Base-by-base conservation (phyloP, 306 rosid species). In the Ormosia semicastrata region DNA sequence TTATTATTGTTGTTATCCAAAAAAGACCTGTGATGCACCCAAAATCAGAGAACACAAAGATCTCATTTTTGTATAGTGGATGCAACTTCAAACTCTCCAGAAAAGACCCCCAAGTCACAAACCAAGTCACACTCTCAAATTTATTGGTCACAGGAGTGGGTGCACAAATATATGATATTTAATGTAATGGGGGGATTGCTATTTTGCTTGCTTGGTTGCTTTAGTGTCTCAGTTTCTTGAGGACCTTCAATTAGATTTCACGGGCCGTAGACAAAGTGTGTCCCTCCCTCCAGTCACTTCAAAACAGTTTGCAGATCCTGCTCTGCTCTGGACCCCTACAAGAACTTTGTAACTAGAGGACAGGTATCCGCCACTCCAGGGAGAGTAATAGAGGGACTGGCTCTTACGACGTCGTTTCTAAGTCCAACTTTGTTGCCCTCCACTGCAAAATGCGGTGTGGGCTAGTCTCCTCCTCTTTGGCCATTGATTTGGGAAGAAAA, bases 231-330 rank as follows among this genome's bases (percentile, higher is more conserved):
- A 15, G 83, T 81, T 62, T 62, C 4, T 9, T 54, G 50, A 79
- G 75, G 69, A 75, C 11, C 57, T 86, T 91, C 64, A 83, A 77
- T 84, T 76, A 77, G 87, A 86, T 82, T 86, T 89, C 76, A 74
- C 88, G 82, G 85, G 90, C 81, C 82, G 68, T 87, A 64, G 83
- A 87, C 93, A 87, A 83, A 80, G 83, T 37, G 41, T 86, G 89
- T 80, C 87, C 89, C 90, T 83, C 75, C 82, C 82, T 89, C 80
- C 68, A 66, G 94, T 93, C 95, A 88, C 92, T 91, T 91, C 95
- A 83, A 75, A 80, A 87, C 87, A 86, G 88, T 75, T 66, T 70
- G 77, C 88, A 86, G 89, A 81, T 75, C 80, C 90, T 86, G 88
- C 76, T 52, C 46, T 84, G 83, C 50, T 60, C 80, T 76, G 90